Conservation (phyloP, 2,329 filamentous ascomycete species). For the Fusarium globosum region DNA sequence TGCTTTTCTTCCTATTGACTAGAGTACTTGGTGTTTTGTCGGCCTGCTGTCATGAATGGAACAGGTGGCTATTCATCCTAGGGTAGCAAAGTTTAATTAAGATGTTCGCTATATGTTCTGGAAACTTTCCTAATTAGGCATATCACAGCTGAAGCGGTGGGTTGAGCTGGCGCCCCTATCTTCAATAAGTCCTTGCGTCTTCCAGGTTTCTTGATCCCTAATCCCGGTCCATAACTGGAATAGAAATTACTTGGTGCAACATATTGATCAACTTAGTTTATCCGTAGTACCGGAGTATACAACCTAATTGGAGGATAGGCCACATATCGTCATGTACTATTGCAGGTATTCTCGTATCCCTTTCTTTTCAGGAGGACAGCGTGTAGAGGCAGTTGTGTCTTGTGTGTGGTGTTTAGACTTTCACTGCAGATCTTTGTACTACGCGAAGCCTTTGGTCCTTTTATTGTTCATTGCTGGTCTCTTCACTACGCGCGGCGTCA, state of each 20-base stretch:
- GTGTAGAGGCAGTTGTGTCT: not conserved
- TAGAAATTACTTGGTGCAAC: conserved; percentile 45
- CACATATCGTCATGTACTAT: conserved; percentile 15
- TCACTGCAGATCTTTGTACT: conserved; percentile 6
- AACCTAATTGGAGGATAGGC: conserved; percentile 33
- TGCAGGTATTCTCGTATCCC: conserved; percentile 18
- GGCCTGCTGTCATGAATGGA: not conserved
- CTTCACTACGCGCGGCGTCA: conserved; percentile 8
- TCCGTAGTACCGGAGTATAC: conserved; percentile 36
- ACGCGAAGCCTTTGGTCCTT: not conserved
- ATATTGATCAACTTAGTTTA: conserved; percentile 29
- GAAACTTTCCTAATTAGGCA: conserved; percentile 19
- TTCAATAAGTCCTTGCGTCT: conserved; percentile 20
- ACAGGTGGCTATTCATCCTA: conserved; percentile 9
- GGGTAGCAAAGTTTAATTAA: conserved; percentile 13
- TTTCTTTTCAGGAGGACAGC: conserved; percentile 16
- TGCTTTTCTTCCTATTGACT: not conserved
- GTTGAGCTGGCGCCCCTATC: conserved; percentile 39
- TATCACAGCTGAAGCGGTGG: conserved; percentile 21
- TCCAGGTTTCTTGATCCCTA: conserved; percentile 20
- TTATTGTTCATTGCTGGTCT: not conserved
- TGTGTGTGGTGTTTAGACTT: not conserved
- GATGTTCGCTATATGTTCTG: conserved; percentile 1
- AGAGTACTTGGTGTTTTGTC: not conserved
- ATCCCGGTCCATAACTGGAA: conserved; percentile 37